Percentiles rank a stretch among this genome's conserved stretches.
phyloP scores from a whole-genome alignment of 257 asterid species.

The Linaria vulgaris region DNA sequence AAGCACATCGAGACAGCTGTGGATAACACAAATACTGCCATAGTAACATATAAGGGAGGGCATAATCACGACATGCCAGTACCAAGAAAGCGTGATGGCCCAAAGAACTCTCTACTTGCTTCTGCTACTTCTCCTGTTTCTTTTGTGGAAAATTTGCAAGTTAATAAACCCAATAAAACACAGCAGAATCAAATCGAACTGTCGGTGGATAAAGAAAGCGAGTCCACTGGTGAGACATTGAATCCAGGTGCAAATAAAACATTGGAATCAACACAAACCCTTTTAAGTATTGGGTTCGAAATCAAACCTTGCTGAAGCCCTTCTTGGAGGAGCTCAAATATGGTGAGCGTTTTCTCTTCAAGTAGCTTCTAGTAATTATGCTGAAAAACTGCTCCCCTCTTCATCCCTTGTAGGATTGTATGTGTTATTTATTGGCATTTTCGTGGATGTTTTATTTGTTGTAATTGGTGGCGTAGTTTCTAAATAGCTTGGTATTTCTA shows the following conservation, averaged over 20 bases:
- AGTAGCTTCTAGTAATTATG: constrained; percentile 26
- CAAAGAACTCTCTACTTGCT: constrained; percentile 37
- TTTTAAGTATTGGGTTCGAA: constrained; percentile 74
- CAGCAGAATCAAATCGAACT: constrained; percentile 46
- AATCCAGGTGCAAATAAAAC: constrained; percentile 42
- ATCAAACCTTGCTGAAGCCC: constrained; percentile 66
- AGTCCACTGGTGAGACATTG: constrained; percentile 47
- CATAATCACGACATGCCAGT: constrained; percentile 85
- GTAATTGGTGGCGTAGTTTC: constrained; percentile 25
- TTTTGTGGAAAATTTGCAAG: constrained; percentile 29
- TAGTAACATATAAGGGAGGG: constrained; percentile 75
- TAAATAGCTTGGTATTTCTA: constrained; percentile 18
- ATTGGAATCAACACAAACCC: constrained; percentile 55
- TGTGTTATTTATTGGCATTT: no score
- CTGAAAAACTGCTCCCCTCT: constrained; percentile 4
- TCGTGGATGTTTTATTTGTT: constrained; percentile 26
- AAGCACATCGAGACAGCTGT: constrained; percentile 79
- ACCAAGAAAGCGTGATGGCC: constrained; percentile 64
- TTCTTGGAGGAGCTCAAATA: constrained; percentile 13
- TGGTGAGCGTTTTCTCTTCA: constrained; percentile 18
- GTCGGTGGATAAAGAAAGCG: constrained; percentile 66
- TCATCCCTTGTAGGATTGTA: background rate
- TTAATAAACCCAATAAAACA: constrained; percentile 26
- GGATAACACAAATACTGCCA: constrained; percentile 52
- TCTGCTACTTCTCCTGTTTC: constrained; percentile 47